phyloP scores from a whole-genome alignment of 208 protist genomes.

The Acanthamoeba lugdunensis region DNA sequence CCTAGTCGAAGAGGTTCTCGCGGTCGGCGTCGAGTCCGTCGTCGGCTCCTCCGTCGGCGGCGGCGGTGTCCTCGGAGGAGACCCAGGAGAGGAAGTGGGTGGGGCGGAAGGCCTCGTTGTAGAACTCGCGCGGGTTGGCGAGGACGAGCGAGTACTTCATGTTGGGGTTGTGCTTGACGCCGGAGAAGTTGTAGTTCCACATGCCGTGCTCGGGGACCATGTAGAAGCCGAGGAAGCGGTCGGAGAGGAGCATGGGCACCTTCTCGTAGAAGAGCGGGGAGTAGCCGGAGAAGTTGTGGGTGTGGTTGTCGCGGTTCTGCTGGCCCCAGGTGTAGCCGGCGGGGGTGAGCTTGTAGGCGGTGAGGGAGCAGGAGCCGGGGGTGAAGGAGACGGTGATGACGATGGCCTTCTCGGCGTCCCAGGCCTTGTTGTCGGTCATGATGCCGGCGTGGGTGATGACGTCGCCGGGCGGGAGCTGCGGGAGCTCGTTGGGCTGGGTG shows the following conservation, averaged over 20 bases:
- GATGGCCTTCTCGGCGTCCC: constrained; percentile 91
- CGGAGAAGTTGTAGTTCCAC: constrained; percentile 97
- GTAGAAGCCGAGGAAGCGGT: constrained; percentile 94
- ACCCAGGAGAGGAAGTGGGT: constrained; percentile 92
- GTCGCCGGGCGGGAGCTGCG: constrained; percentile 91
- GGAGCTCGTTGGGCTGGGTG: constrained; percentile 93
- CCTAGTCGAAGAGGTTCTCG: constrained; percentile 75
- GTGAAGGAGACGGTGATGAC: constrained; percentile 92
- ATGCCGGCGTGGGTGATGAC: constrained; percentile 90
- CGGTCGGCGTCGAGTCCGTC: constrained; percentile 73
- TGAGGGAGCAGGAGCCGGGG: constrained; percentile 92
- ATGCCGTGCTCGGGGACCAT: constrained; percentile 91
- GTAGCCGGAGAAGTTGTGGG: constrained; percentile 87
- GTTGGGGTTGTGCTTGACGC: constrained; percentile 88
- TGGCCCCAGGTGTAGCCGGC: constrained; percentile 93
- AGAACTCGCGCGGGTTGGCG: constrained; percentile 93
- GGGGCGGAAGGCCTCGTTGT: constrained; percentile 93
- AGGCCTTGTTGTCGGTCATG: constrained; percentile 88
- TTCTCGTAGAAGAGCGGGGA: constrained; percentile 90
- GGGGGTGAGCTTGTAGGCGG: constrained; percentile 92
- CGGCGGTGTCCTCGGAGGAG: constrained; percentile 66
- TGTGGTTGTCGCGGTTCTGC: constrained; percentile 87
- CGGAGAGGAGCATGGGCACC: constrained; percentile 93
- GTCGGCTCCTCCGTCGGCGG: constrained; percentile 4
- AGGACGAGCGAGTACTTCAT: constrained; percentile 93